phyloP scores from a whole-genome alignment of 441 rosid genomes.

The Pelargonium australe region DNA sequence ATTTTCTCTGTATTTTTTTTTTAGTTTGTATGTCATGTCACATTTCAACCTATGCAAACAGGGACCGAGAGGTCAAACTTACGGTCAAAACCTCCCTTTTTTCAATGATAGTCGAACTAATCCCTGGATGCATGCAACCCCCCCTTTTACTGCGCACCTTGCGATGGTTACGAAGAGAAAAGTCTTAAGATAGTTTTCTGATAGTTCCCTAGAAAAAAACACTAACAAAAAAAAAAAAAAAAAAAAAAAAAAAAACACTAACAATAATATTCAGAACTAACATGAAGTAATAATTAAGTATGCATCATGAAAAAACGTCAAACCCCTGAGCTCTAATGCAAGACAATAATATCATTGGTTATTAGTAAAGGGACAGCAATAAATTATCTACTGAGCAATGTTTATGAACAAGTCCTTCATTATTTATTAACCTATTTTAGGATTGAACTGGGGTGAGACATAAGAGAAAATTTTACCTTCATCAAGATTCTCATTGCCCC shows the following conservation, averaged over 20 bases:
- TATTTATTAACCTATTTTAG: neutral
- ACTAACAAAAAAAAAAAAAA: too few species aligned
- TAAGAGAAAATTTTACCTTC: conserved; percentile 52
- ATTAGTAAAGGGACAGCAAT: neutral
- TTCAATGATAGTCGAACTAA: too few species aligned
- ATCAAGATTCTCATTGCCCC: conserved; percentile 79
- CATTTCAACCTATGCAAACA: too few species aligned
- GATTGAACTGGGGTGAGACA: conserved; percentile 13
- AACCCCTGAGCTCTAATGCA: neutral
- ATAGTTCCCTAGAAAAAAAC: neutral
- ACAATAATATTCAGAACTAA: neutral
- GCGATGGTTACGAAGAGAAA: neutral
- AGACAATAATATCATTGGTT: neutral
- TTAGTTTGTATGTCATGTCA: too few species aligned
- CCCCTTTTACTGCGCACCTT: neutral
- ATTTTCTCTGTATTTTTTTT: too few species aligned
- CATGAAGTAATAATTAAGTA: neutral
- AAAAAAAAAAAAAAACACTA: too few species aligned
- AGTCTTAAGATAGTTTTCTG: neutral
- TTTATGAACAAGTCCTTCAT: neutral
- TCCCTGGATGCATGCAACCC: too few species aligned
- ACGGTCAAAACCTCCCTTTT: too few species aligned
- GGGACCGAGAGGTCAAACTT: too few species aligned
- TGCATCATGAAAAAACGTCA: neutral
- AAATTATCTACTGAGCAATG: neutral